A percentile compares a stretch with the other conserved stretches of the same genome.
Conservation (phyloP, 2,329 filamentous ascomycete species). For the Knufia petricola region DNA sequence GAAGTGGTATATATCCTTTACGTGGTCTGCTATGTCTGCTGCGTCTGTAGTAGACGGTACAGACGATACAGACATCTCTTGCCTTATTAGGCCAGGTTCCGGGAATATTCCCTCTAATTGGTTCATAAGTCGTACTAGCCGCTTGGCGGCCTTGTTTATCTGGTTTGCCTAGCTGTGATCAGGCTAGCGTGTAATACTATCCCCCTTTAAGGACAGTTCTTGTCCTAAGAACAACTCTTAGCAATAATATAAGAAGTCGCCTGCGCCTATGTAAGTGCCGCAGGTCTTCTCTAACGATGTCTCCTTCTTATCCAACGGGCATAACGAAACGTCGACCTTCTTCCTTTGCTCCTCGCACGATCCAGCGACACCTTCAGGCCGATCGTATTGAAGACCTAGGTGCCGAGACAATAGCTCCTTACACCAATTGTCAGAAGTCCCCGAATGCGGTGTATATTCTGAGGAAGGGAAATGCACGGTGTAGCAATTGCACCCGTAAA, state of each 20-base stretch:
- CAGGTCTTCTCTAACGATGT: background rate
- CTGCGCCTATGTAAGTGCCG: background rate
- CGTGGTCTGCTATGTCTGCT: too few species aligned
- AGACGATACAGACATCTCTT: too few species aligned
- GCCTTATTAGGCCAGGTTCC: too few species aligned
- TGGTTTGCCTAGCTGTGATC: background rate
- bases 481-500: background rate
- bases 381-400: background rate
- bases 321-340: background rate
- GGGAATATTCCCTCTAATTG: too few species aligned
- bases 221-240: background rate
- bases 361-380: background rate
- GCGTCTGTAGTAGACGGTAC: too few species aligned
- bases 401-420: background rate
- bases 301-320: background rate
- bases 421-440: background rate
- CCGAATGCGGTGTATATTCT: background rate
- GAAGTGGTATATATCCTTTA: too few species aligned
- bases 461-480: background rate
- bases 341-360: background rate
- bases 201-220: conserved; percentile 1
- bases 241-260: conserved; percentile 1
- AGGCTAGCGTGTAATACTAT: conserved; percentile 1
- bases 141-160: background rate
- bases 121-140: background rate